A percentile compares a stretch with the other conserved stretches of the same genome.
Evolutionary conservation across 2,329 filamentous ascomycete species (phyloP).

Genomic region (Aspergillus fumigatus): DNA sequence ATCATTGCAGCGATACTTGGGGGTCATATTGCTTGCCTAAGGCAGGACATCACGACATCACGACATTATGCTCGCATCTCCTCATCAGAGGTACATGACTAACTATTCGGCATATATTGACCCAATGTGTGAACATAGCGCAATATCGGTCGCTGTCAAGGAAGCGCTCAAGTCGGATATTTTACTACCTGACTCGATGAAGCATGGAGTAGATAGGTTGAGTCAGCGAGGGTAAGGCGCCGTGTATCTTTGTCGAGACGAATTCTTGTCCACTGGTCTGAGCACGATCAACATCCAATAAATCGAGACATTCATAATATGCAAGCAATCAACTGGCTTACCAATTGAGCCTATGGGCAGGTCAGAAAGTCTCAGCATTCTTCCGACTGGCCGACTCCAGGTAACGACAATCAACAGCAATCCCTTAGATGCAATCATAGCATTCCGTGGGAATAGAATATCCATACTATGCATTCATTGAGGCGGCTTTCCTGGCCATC

Average conservation of each 20-base stretch:
- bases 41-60: background rate
- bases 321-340: background rate
- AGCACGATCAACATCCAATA: background rate
- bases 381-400: background rate
- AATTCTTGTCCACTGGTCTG: background rate
- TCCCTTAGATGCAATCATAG: background rate
- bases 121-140: background rate
- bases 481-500: background rate
- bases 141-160: background rate
- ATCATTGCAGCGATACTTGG: background rate
- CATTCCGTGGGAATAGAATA: background rate
- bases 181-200: background rate
- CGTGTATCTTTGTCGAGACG: background rate
- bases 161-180: background rate
- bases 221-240: background rate
- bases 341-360: background rate
- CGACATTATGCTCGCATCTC: background rate
- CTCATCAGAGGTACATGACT: background rate
- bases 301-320: background rate
- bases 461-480: background rate
- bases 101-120: background rate
- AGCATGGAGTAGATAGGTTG: background rate
- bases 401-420: background rate
- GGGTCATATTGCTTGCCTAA: background rate
- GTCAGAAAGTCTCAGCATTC: background rate